Evolutionary conservation across 2,329 filamentous ascomycete genomes (phyloP), one percentile per base, ranked within the genome.

Genomic region (Xylaria sp.): DNA sequence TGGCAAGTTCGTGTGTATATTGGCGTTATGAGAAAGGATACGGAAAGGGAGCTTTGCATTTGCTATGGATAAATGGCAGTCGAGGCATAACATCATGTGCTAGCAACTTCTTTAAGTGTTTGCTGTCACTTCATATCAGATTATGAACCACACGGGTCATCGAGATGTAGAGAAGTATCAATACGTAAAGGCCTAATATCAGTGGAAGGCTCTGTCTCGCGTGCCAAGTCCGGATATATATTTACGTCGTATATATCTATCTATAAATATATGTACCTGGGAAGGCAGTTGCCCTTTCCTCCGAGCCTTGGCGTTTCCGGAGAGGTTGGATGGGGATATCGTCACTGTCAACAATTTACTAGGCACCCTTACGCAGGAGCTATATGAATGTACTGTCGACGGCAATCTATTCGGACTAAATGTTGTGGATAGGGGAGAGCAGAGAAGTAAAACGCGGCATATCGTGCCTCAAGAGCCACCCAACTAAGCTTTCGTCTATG

Each of bases 1-100:
- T n/a, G 59, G 63, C 63, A 71, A 58, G 42, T 69, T 36, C 61
- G 61, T 73, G 67, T 65, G 50, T 48, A 65, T 65, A 59, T 50
- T 61, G 74, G 74, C 72, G 74, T 76, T 76, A 50, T 64, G 69
- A 74, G 70, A 69, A 59, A 21, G 67, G 69, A 58, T 67, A 62
- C 48, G 64, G 67, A 66, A 74, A 74, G 71, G 8, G 67, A 54
- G 61, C 45, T 65, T 68, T 63, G 57, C 61, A 59, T 66, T 69
- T 66, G 63, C 62, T 59, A 21, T 30, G 58, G 61, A 51, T 56
- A 65, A 45, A 64, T 58, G 30, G 45, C 48, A 48, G 17, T 61
- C n/a, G 34, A 61, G 47, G 61, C 21, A 60, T 55, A 27, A 17
- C 34, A 58, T 69, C 55, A 58, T 61, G 50, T 48, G 39, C 47